Base-by-base conservation (phyloP, 371 early-diverging fungal species). In the Vittaforma corneae region DNA sequence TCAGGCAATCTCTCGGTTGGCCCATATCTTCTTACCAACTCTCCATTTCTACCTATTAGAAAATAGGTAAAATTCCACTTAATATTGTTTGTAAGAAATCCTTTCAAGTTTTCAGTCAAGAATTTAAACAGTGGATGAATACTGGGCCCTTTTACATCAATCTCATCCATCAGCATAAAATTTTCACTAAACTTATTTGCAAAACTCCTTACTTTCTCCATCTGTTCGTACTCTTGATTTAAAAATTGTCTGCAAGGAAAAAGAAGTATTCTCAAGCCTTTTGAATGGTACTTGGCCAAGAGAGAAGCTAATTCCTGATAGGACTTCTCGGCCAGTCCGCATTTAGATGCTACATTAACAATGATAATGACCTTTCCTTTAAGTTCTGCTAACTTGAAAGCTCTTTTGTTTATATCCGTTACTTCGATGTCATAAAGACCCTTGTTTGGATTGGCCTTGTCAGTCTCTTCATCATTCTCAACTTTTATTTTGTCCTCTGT, bases 321-420 rank as follows among this genome's bases (percentile, higher is more conserved):
- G 73, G 90, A 89, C 20, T 63, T 47, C 5, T 82, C 76, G 16
- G 93, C 89, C 71, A 87, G 87, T 6, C 91, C 91, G 77, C 96
- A 95, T 63, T 90, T 84, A 58, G 88, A 87, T 26, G 97, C 97
- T 30, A 89, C 87, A 78, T 96, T 96, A 62, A 90, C 89, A 40
- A 93, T 78, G 11, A 78, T 38, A 89, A 72, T 48, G 1, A 64
- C 57, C 45, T 65, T 66, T 9, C 66, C 71, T 67, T 56, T 72
- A 51, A 63, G 74, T 26, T 22, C 1, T 2, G 35, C 28, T 46
- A 79, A 64, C 28, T 65, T 46, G 2, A 71, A 30, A 22, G 37
- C 18, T 0, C 52, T 48, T 20, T 57, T 54, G 20, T 56, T 33
- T 20, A 51, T 55, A 46, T 66, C 65, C 14, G n/a, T 64, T 0